Conservation (phyloP, 2,329 filamentous ascomycete genomes). For the Trichocomaceae sp. region DNA sequence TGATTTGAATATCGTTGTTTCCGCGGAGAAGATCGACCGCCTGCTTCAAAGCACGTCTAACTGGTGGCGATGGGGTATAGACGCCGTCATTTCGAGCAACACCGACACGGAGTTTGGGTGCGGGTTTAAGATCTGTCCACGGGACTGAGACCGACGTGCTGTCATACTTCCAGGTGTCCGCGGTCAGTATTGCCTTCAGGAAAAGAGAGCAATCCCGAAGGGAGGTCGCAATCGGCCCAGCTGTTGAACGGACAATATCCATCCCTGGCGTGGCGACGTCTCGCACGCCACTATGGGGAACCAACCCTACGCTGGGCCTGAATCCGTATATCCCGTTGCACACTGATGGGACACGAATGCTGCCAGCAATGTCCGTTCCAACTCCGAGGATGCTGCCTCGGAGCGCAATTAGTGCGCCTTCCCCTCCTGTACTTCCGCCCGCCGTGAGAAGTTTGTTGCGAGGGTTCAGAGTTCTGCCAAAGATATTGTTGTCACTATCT, state of each 20-base stretch:
- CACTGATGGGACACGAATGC: conserved; percentile 32
- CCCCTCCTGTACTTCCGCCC: conserved; percentile 28
- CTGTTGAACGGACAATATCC: conserved; percentile 26
- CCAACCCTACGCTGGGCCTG: conserved; percentile 27
- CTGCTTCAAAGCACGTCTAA: conserved; percentile 13
- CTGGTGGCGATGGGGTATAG: conserved; percentile 4
- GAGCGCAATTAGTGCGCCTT: conserved; percentile 31
- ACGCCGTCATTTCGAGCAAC: conserved; percentile 7
- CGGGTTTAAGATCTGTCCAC: conserved; percentile 32
- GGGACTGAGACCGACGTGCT: background rate
- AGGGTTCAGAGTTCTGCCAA: conserved; percentile 20
- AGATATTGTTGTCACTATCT: conserved; percentile 33
- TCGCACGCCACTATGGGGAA: conserved; percentile 21
- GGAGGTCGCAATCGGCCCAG: conserved; percentile 29
- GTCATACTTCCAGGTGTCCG: conserved; percentile 8
- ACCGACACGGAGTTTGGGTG: conserved; percentile 15
- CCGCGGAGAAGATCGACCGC: conserved; percentile 28
- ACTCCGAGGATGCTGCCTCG: conserved; percentile 27
- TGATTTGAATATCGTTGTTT: background rate
- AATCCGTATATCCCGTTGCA: conserved; percentile 31
- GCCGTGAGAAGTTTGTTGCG: conserved; percentile 22
- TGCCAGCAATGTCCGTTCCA: conserved; percentile 28
- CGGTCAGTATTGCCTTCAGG: conserved; percentile 20
- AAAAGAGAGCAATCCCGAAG: conserved; percentile 28
- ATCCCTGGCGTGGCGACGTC: conserved; percentile 24